These are phyloP conservation scores for Durusdinium trenchii DNA, from an alignment of 73 alveolate genomes.

Conservation along the genomic window DNA sequence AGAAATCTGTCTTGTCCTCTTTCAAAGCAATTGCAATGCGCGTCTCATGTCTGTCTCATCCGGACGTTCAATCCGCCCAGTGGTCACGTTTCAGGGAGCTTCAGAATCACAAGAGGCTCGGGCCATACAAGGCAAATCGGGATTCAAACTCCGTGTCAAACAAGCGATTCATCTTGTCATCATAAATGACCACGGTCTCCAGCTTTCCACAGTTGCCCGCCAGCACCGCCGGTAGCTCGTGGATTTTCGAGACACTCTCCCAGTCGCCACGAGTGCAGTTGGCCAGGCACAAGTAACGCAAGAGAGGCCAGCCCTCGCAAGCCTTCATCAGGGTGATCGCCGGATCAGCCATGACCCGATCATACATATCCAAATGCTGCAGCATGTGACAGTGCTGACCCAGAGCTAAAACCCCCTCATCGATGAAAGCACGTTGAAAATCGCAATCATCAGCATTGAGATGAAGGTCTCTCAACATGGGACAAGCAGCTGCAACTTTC, in stretches of 20 bases:
- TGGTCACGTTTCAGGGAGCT: too few species aligned
- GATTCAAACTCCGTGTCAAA: too few species aligned
- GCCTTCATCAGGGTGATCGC: neutral
- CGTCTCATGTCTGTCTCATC: too few species aligned
- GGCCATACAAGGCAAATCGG: too few species aligned
- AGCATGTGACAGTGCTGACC: conserved; percentile 29
- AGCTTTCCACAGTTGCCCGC: conserved; percentile 13
- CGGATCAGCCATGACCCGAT: conserved; percentile 4
- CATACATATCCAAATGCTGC: neutral
- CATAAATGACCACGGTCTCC: neutral
- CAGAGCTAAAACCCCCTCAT: conserved; percentile 20
- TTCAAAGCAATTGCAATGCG: too few species aligned
- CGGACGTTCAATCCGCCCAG: too few species aligned
- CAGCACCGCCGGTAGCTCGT: neutral
- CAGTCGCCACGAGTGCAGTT: neutral
- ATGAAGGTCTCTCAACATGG: neutral
- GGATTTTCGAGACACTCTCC: neutral
- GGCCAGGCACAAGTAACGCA: conserved; percentile 24
- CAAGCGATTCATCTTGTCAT: neutral
- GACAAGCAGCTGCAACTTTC: conserved; percentile 30
- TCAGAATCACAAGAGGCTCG: too few species aligned
- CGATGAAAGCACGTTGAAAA: neutral
- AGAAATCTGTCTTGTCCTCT: too few species aligned
- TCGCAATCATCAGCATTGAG: conserved; percentile 16
- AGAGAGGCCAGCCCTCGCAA: neutral